Base-by-base conservation (phyloP, 176 grass and related monocot genomes). In the Raddia distichophylla region DNA sequence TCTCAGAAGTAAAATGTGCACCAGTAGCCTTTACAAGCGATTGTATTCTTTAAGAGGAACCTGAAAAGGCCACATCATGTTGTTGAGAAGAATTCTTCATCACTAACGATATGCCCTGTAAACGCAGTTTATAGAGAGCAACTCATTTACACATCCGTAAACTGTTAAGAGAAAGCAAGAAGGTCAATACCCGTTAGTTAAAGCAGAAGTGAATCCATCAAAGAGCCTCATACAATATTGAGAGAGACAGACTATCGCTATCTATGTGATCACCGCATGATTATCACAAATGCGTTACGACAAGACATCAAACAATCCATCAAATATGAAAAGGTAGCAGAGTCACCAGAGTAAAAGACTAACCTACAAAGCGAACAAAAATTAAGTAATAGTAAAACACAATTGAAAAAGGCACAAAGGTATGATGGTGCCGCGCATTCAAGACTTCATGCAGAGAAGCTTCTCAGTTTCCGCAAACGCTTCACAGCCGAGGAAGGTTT, bases 381-480 rank as follows among this genome's bases (percentile, higher is more conserved):
- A 90, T 63, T 17, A 82, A 83, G 73, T 73, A 82, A 94, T 50
- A 52, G 80, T 54, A 64, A 75, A 56, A 51, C 77, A 79, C 37
- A 78, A 72, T 71, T 44, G 33, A 91, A 80, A 75, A 75, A 51
- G 42, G 65, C 67, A 79, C 8, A 74, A 54, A 64, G 42, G 33
- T 62, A 88, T 81, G 62, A 69, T 60, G 12, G 59, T 13, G 18
- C 8, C 77, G 81, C 85, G 64, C 13, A 71, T 64, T 64, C 15
- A 78, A 57, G 6, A 77, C 49, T 56, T 89, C 86, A 98, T 44
- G 86, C 77, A 37, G 92, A 98, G 52, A 89, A 83, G 32, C 37
- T 91, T 79, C 95, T 88, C 83, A 94, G 85, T 84, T 91, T 99
- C 18, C 90, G 81, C 87, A 99, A 78, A 64, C 86, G 87, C 84